phyloP scores from a whole-genome alignment of 108 stramenopile genomes.

The Aurantiochytrium sp. region DNA sequence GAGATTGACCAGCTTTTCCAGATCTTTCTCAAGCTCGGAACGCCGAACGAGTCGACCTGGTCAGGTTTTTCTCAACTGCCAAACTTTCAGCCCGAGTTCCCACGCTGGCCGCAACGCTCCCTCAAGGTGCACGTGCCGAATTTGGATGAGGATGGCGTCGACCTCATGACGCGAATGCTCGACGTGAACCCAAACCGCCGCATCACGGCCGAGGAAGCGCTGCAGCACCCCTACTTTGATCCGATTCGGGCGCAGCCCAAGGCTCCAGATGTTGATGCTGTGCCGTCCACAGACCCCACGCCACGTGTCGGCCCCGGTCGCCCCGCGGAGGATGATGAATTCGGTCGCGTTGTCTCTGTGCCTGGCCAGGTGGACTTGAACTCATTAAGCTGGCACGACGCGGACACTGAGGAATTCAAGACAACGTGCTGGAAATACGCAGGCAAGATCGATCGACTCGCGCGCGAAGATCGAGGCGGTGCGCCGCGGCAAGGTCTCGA shows the following conservation, averaged over 20 bases:
- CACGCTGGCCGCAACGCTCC: slow-evolving; percentile 56
- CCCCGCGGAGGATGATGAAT: background rate
- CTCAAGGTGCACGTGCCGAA: slow-evolving; percentile 53
- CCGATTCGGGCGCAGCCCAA: slow-evolving; percentile 38
- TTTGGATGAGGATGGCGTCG: slow-evolving; percentile 62
- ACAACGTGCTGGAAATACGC: slow-evolving; percentile 3
- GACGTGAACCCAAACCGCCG: slow-evolving; percentile 74
- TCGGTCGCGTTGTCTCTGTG: background rate
- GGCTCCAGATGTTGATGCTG: background rate
- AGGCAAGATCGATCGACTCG: background rate
- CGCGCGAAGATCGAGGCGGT: background rate
- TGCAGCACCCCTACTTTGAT: slow-evolving; percentile 67
- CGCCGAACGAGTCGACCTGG: slow-evolving; percentile 69
- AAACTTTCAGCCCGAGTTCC: slow-evolving; percentile 41
- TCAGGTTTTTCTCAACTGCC: background rate
- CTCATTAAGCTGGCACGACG: background rate
- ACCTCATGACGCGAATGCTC: slow-evolving; percentile 69
- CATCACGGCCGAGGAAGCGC: slow-evolving; percentile 75
- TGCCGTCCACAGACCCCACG: too few species aligned
- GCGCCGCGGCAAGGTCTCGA: background rate
- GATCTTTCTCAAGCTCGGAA: slow-evolving; percentile 73
- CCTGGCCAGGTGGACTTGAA: background rate
- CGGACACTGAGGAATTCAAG: background rate
- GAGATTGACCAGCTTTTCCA: slow-evolving; percentile 80
- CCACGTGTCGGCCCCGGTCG: too few species aligned